phyloP scores from a whole-genome alignment of 2,329 filamentous ascomycete species.

The Huntiella abstrusa region DNA sequence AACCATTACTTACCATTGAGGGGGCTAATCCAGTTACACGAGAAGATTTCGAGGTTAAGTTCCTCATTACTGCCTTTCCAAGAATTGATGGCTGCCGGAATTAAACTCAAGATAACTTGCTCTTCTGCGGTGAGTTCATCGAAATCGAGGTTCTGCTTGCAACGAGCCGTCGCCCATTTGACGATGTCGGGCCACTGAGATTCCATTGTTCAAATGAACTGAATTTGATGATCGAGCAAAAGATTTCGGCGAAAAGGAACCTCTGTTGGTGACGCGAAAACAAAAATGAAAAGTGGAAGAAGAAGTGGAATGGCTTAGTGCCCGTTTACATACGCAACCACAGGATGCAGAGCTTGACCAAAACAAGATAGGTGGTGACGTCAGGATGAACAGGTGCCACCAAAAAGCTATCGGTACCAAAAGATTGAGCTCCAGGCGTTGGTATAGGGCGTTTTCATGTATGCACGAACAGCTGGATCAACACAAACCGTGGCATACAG shows the following conservation, averaged over 20 bases:
- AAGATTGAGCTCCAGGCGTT: neutral
- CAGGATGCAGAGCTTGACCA: neutral
- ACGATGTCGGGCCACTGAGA: constrained; percentile 4
- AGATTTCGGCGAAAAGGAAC: neutral
- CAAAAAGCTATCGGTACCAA: neutral
- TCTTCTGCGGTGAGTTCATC: neutral
- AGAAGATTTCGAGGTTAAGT: neutral
- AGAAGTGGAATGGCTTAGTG: neutral
- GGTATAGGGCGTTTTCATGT: no score
- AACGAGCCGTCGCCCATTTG: constrained; percentile 4
- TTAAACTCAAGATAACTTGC: neutral
- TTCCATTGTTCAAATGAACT: neutral
- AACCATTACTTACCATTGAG: neutral
- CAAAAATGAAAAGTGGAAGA: neutral
- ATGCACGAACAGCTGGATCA: no score
- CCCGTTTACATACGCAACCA: neutral
- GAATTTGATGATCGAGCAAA: neutral
- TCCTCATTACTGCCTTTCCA: neutral
- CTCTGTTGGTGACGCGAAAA: neutral
- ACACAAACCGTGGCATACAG: no score
- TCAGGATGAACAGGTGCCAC: neutral
- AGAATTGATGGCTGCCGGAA: constrained; percentile 1
- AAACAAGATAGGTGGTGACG: neutral
- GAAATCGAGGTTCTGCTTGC: neutral
- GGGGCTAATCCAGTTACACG: constrained; percentile 4